Base-by-base conservation (phyloP, 768 basidiomycete genomes). In the Leccinum barrowsii region DNA sequence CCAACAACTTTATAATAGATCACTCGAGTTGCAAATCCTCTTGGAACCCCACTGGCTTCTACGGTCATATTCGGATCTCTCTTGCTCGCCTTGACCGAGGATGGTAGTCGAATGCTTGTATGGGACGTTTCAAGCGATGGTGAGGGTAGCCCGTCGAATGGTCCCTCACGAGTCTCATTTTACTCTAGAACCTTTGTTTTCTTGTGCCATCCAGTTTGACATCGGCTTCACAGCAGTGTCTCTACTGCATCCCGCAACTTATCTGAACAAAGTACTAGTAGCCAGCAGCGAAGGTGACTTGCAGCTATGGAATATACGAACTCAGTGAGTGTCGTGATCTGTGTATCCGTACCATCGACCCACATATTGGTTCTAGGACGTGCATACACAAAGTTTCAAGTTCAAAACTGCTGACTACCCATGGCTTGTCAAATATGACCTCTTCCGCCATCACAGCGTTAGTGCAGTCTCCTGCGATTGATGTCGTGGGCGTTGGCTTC, bases 401-500 rank as follows among this genome's bases (percentile, higher is more conserved):
- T 11, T 71, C 83, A 24, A 74, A 77, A 48, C 70, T 94, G n/a
- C 70, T 82, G 21, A 78, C 78, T 7, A 71, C 74, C 10, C 74
- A 65, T 68, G 55, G 59, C 63, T 62, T 49, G 68, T 69, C 57
- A 73, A 69, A 46, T 64, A 44, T 55, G 64, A 46, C 66, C 61
- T 59, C 74, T 54, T 57, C 68, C 53, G 79, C 90, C 8, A 84
- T 98, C 63, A 94, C 92, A 2, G 77, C 87, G 2, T 67, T 98
- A 40, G 84, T 85, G 1, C 97, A 97, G 70, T 95, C 94, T 8
- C 95, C 96, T 24, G 97, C 95, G 13, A 89, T 98, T 54, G 97
- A 99, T 66, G 93, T 98, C 10, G 81, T 98, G 40, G 97, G 92
- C n/a, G 78, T 99, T 51, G 96, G 94, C 1, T 92, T 91, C 70